Evolutionary conservation across 1,139 yeast genomes (phyloP), one percentile per base, ranked within the genome.

Genomic region (Scheffersomyces insectosa): DNA sequence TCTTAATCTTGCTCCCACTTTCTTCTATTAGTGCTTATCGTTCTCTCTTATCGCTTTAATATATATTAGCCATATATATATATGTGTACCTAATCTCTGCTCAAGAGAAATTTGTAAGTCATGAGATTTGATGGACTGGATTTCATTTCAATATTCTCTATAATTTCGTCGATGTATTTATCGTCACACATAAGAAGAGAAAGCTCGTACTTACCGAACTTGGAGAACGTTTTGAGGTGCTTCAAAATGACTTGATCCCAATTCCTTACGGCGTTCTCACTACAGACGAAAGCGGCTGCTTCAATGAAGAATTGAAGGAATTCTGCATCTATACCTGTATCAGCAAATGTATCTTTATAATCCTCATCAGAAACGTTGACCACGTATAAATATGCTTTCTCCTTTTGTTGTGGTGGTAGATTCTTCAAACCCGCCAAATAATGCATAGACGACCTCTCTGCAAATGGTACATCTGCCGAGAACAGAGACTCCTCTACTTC

Each of bases 281-380:
- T 44, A 0, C 68, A 52, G 3, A 55, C 53, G 45, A 51, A 54
- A 0, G 55, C 54, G 2, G 74, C 67, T 0, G 85, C 77, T 39
- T 79, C 80, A 10, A 83, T 47, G 40, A 72, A 70, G 49, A 82
- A 79, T 25, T 73, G 75, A 12, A 85, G 60, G 43, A 80, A 74
- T 13, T 78, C 81, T 0, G 79, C 61, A 45, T 85, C 91, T 1
- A 85, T 62, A 1, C 88, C 88, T 3, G 77, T 72, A 2, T 59
- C 48, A 1, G 60, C 53, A 47, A 79, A 81, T 2, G 80, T 55
- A 1, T 58, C 56, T 1, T 53, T 38, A 34, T 73, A 65, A 2
- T 65, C 62, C 0, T 48, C 42, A 0, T 68, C 49, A 2, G 66
- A 52, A 1, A 80, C 45, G 1, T 51, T 44, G 11, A 80, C 56